Percentiles rank a stretch among this genome's conserved stretches.
phyloP scores from a whole-genome alignment of 148 eudicot species.

The Chenopodium suecicum region DNA sequence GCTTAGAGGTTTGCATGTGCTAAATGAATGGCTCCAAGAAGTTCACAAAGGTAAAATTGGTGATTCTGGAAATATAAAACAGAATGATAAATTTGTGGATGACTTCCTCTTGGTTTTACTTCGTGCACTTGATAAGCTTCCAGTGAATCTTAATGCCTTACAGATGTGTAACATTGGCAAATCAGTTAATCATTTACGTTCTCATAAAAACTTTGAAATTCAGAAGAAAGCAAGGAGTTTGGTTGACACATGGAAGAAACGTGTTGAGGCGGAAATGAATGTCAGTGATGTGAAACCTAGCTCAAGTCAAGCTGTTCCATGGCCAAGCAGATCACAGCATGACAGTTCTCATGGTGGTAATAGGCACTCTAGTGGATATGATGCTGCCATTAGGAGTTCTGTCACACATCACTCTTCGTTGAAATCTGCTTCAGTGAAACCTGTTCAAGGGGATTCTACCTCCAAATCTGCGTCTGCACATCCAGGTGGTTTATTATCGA shows the following conservation, averaged over 20 bases:
- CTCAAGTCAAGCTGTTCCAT: conserved; percentile 46
- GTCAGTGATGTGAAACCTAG: conserved; percentile 61
- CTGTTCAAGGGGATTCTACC: conserved; percentile 44
- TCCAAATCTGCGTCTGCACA: conserved; percentile 41
- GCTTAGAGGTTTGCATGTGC: conserved; percentile 64
- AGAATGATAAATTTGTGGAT: conserved; percentile 65
- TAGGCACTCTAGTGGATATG: conserved; percentile 44
- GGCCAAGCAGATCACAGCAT: conserved; percentile 55
- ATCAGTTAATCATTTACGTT: conserved; percentile 77
- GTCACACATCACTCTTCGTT: conserved; percentile 40
- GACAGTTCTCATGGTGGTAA: conserved; percentile 52
- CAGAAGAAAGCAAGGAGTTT: conserved; percentile 87
- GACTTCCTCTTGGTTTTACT: conserved; percentile 84
- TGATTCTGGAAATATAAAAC: conserved; percentile 51
- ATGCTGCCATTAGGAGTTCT: conserved; percentile 41
- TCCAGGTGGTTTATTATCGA: conserved; percentile 39
- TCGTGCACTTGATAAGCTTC: conserved; percentile 83
- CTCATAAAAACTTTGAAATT: conserved; percentile 73
- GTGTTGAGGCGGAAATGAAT: conserved; percentile 91
- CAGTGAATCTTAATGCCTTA: conserved; percentile 78
- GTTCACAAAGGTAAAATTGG: conserved; percentile 73
- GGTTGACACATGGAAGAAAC: conserved; percentile 93
- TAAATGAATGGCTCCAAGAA: conserved; percentile 92
- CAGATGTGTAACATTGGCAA: conserved; percentile 81
- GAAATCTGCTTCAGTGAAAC: conserved; percentile 44